Evolutionary conservation across 164 flowering plant genomes (phyloP), one percentile per base, ranked within the genome.

Genomic region (Umbellularia californica): DNA sequence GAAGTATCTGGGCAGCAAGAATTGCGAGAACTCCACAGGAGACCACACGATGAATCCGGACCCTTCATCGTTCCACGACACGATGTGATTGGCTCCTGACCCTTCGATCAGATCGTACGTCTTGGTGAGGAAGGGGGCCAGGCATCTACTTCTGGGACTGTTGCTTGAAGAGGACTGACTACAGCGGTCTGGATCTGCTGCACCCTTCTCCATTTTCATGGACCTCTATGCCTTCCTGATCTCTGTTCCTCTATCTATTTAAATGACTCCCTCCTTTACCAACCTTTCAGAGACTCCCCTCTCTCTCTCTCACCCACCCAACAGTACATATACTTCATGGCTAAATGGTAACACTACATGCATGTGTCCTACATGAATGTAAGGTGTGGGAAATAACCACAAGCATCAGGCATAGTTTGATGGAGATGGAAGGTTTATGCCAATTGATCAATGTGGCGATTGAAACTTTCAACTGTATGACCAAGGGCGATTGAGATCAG

Each of bases 51-150:
- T 79, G 72, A 89, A 89, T 9, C 88, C 87, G 14, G 70, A 72
- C 17, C 93, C 93, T 3, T 87, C 86, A 1, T 50, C 77, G 51
- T 85, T 88, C 93, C 93, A 89, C 1, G 93, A 84, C 70, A 87
- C 83, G n/a, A 84, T 75, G 3, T 23, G 52, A 65, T 58, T 47
- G 11, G 60, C 72, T 72, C 76, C 84, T 6, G 71, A 72, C 71
- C 80, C 88, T 41, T 84, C 85, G 17, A 89, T 24, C 68, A 89
- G 75, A 71, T 86, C 88, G 35, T 81, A 89, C 0, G 92, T 89
- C 83, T 89, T 89, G 12, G 63, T 77, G 58, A 89, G 60, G 65
- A 89, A 89, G 1, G 92, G 92, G 35, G 92, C 81, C 14, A 90
- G 88, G 62, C 75, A 64, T 70, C 71, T 81, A 5, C 78, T n/a